A percentile compares a stretch with the other conserved stretches of the same genome.
Conservation (phyloP, 305 asterid genomes). For the Fraxinus ornus region DNA sequence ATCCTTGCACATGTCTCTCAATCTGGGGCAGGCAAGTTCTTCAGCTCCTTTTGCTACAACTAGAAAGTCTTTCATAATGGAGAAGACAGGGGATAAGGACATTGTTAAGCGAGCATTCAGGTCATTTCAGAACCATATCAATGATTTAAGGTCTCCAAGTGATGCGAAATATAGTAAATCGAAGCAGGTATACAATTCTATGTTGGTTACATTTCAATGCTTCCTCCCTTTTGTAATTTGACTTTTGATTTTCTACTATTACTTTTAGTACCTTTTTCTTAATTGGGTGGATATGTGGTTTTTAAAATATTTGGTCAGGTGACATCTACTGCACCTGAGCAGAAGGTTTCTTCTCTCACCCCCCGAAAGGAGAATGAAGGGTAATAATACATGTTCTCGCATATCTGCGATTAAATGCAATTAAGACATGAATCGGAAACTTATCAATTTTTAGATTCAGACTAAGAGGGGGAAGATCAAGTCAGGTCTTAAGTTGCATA, state of each 20-base stretch:
- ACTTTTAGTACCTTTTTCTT: not conserved
- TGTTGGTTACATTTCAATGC: not conserved
- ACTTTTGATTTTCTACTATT: not conserved
- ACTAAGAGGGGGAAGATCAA: not conserved
- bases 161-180: slow-evolving; percentile 43
- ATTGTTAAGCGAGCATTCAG: slow-evolving; percentile 85
- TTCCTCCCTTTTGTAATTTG: not conserved
- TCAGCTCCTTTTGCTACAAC: slow-evolving; percentile 39
- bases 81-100: slow-evolving; percentile 95
- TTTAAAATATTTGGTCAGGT: slow-evolving; percentile 34
- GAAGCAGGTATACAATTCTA: slow-evolving; percentile 41
- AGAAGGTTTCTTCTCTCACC: slow-evolving; percentile 44
- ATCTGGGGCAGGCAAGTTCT: slow-evolving; percentile 54
- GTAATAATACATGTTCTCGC: slow-evolving; percentile 35
- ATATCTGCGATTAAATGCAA: not conserved
- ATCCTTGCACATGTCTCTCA: slow-evolving; percentile 82
- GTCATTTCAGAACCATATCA: slow-evolving; percentile 63
- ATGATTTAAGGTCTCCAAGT: slow-evolving; percentile 36
- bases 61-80: slow-evolving; percentile 86
- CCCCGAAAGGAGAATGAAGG: slow-evolving; percentile 56
- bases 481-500: not conserved
- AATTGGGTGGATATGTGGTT: slow-evolving; percentile 2
- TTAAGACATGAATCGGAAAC: not conserved
- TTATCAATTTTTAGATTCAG: slow-evolving; percentile 2
- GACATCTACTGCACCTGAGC: slow-evolving; percentile 37